These are phyloP conservation scores for Candida yuanshanica DNA, from an alignment of 805 yeast species.

Conservation along the genomic window DNA sequence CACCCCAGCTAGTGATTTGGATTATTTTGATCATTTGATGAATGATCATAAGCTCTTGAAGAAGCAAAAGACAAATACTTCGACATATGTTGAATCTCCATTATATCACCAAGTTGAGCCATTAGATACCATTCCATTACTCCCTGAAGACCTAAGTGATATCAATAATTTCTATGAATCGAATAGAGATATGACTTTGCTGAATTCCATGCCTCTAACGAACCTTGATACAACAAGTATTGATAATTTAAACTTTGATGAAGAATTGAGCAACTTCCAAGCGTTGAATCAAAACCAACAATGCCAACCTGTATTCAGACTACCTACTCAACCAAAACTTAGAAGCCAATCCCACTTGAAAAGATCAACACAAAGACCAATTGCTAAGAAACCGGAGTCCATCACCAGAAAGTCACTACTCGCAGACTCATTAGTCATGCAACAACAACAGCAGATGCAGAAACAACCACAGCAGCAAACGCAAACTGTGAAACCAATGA, in stretches of 20 bases:
- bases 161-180: slow-evolving; percentile 11
- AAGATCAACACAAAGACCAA: background rate
- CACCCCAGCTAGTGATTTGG: slow-evolving; percentile 9
- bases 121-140: slow-evolving; percentile 4
- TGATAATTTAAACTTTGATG: background rate
- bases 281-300: background rate
- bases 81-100: slow-evolving; percentile 15
- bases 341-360: background rate
- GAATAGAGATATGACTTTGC: slow-evolving; percentile 3
- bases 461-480: background rate
- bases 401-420: slow-evolving; percentile 3
- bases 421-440: slow-evolving; percentile 5
- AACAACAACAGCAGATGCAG: slow-evolving; percentile 4
- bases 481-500: slow-evolving; percentile 5
- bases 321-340: background rate
- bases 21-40: slow-evolving; percentile 3
- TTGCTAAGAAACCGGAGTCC: background rate
- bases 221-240: slow-evolving; percentile 4
- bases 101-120: slow-evolving; percentile 17
- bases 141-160: slow-evolving; percentile 19
- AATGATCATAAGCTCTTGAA: slow-evolving; percentile 1
- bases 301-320: background rate
- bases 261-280: background rate
- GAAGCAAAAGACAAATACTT: slow-evolving; percentile 9
- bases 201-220: slow-evolving; percentile 3